A percentile compares a stretch with the other conserved stretches of the same genome.
Conservation (phyloP, 1,139 yeast genomes). For the Pichia inconspicua region DNA sequence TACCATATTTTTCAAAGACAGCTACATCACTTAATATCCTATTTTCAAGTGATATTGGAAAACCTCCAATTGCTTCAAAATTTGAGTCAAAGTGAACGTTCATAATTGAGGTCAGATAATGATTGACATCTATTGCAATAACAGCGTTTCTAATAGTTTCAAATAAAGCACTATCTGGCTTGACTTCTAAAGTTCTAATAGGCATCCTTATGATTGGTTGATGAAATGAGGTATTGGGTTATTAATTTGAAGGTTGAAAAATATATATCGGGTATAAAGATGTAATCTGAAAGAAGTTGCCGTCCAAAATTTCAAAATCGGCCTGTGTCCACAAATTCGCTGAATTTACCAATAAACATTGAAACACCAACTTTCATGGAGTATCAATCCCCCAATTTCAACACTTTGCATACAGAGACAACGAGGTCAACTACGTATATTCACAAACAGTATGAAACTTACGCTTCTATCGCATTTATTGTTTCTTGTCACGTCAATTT, state of each 20-base stretch:
- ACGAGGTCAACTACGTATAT: no score
- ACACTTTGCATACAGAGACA: no score
- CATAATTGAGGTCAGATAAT: slow-evolving; percentile 58
- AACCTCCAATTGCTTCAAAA: slow-evolving; percentile 76
- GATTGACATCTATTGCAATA: slow-evolving; percentile 80
- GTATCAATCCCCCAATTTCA: no score
- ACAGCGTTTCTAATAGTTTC: slow-evolving; percentile 61
- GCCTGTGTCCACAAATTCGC: no score
- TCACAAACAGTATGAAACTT: background rate
- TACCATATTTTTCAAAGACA: slow-evolving; percentile 50
- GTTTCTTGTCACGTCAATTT: slow-evolving; percentile 7
- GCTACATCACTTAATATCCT: slow-evolving; percentile 57
- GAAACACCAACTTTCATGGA: no score
- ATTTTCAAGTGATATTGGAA: slow-evolving; percentile 57
- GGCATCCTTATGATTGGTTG: slow-evolving; percentile 16
- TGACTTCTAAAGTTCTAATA: slow-evolving; percentile 62
- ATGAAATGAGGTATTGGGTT: background rate
- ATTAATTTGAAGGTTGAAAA: background rate
- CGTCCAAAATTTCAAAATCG: no score
- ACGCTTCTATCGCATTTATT: slow-evolving; percentile 4
- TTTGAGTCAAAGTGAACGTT: slow-evolving; percentile 63
- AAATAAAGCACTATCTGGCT: slow-evolving; percentile 34
- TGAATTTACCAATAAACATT: no score
- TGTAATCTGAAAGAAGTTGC: no score
- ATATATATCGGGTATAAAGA: no score